phyloP scores from a whole-genome alignment of 495 filamentous ascomycete species.

The Amphirosellinia nigrospora region DNA sequence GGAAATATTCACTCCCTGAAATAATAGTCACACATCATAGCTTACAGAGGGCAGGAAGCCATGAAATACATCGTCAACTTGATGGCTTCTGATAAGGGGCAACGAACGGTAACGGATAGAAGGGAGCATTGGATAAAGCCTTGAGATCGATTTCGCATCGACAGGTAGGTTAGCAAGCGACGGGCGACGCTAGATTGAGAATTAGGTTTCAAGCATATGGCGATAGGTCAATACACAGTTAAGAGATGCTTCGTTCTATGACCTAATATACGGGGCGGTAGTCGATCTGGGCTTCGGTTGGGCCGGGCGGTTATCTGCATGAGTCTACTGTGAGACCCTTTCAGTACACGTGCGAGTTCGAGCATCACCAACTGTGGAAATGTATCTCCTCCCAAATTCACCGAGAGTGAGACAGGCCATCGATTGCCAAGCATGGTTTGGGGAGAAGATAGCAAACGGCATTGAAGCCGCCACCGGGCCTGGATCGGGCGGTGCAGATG shows the following conservation, averaged over 20 bases:
- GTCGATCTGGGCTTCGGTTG: constrained; percentile 18
- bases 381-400: background rate
- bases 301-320: constrained; percentile 26
- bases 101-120: background rate
- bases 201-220: constrained; percentile 4
- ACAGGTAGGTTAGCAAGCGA: background rate
- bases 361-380: background rate
- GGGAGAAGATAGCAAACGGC: constrained; percentile 19
- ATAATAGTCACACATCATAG: background rate
- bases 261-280: background rate
- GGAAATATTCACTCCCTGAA: background rate
- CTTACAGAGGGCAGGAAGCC: background rate
- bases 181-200: background rate
- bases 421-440: constrained; percentile 7
- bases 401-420: background rate
- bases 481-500: constrained; percentile 16
- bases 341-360: constrained; percentile 12
- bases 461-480: constrained; percentile 2
- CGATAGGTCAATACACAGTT: background rate
- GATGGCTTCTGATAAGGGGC: background rate
- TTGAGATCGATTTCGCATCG: background rate
- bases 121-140: background rate
- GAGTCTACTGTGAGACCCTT: constrained; percentile 4
- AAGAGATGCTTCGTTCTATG: background rate
- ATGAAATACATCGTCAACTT: background rate